phyloP scores from a whole-genome alignment of 1,284 basidiomycete species.

The Sanguinoderma infundibulare region DNA sequence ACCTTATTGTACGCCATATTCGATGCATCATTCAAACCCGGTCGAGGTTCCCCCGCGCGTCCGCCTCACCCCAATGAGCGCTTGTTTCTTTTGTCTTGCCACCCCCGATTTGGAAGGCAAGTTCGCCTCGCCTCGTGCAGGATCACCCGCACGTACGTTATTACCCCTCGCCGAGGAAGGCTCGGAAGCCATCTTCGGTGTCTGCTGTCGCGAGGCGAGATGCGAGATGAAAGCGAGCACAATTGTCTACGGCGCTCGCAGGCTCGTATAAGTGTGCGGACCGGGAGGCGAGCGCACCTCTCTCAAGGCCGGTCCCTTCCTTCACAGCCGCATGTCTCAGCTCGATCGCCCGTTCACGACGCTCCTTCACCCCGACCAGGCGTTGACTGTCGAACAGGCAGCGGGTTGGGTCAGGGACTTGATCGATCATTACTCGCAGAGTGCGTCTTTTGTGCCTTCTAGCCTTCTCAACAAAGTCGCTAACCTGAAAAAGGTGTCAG shows the following conservation, averaged over 20 bases:
- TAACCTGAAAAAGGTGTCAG: neutral
- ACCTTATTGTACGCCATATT: conserved; percentile 11
- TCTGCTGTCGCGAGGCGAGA: conserved; percentile 8
- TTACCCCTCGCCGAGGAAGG: neutral
- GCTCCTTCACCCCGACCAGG: conserved; percentile 12
- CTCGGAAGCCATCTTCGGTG: neutral
- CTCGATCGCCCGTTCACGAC: conserved; percentile 3
- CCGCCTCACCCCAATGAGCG: conserved; percentile 5
- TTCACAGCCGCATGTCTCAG: conserved; percentile 18
- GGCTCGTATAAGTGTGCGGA: conserved; percentile 16
- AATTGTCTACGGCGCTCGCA: conserved; percentile 22
- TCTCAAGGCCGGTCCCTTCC: conserved; percentile 24
- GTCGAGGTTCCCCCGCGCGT: neutral
- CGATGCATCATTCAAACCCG: neutral
- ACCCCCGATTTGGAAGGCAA: neutral
- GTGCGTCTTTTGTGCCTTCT: conserved; percentile 9
- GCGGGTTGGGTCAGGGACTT: conserved; percentile 13
- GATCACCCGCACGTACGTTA: neutral
- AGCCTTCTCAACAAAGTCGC: neutral
- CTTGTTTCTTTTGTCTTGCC: conserved; percentile 15
- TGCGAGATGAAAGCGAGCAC: neutral
- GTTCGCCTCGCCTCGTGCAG: neutral
- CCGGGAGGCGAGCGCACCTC: conserved; percentile 1
- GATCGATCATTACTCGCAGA: neutral
- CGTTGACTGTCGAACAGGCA: conserved; percentile 21